phyloP scores from a whole-genome alignment of 352 stramenopile genomes.

The Lagenidium giganteum region DNA sequence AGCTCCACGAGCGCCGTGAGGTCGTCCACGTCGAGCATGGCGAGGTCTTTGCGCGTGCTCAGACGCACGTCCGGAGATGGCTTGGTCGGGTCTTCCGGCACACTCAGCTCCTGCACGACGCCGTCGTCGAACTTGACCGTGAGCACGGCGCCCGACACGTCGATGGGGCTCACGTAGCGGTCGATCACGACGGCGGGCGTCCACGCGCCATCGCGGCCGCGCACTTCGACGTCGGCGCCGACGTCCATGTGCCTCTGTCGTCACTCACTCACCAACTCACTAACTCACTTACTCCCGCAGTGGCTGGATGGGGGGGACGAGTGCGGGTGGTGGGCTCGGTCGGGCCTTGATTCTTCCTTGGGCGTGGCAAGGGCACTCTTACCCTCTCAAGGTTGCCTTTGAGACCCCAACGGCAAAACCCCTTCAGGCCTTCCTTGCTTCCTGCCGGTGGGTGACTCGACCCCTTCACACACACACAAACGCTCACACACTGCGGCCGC shows the following conservation, averaged over 20 bases:
- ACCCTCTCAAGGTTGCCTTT: too few relatives aligned
- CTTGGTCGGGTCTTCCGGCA: slow-evolving; percentile 29
- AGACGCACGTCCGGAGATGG: slow-evolving; percentile 24
- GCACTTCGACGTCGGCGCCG: slow-evolving; percentile 58
- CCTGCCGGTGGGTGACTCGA: too few relatives aligned
- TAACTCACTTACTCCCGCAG: too few relatives aligned
- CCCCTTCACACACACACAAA: too few relatives aligned
- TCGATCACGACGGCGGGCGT: slow-evolving; percentile 49
- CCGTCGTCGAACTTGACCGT: slow-evolving; percentile 70
- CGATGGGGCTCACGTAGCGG: slow-evolving; percentile 54
- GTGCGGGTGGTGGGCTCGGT: too few relatives aligned
- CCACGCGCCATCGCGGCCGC: slow-evolving; percentile 35
- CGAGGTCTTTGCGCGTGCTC: slow-evolving; percentile 6
- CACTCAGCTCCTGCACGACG: slow-evolving; percentile 33
- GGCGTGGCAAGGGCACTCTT: too few relatives aligned
- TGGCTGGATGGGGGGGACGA: too few relatives aligned
- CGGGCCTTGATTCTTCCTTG: too few relatives aligned
- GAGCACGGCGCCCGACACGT: slow-evolving; percentile 37
- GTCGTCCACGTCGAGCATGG: slow-evolving; percentile 66
- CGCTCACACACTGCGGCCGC: too few relatives aligned
- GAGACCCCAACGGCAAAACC: too few relatives aligned
- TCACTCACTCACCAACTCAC: background rate
- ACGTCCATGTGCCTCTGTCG: slow-evolving; percentile 70
- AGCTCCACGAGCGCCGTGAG: slow-evolving; percentile 80
- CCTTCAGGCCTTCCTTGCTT: too few relatives aligned